Evolutionary conservation across 1,139 yeast species (phyloP), one percentile per base, ranked within the genome.

Genomic region (Kodamaea alishanica): DNA sequence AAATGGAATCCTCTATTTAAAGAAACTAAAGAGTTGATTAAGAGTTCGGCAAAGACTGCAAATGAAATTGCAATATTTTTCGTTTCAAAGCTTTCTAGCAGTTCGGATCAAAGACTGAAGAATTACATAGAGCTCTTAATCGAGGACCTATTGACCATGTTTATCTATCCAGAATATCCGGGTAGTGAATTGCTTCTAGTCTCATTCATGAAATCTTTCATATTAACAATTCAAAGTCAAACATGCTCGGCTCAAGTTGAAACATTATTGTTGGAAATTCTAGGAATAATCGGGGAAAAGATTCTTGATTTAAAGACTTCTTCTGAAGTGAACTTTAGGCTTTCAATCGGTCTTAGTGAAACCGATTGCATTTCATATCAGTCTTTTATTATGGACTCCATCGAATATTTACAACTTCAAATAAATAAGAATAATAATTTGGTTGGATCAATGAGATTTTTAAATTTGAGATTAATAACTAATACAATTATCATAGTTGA

Each of bases 151-250:
- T 44, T 78, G 6, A 48, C 52, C 0, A 59, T 83, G 39, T 50
- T 83, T 2, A 55, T 63, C 3, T 58, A 56, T 10, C 85, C 88
- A 0, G 82, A 79, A 41, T 84, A 83, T 77, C 69, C 86, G 0
- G 76, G 77, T 0, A 66, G 81, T 0, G 85, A 78, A 41, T 47
- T 66, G 0, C 45, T 82, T 12, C 55, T 81, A 5, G 55, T 58
- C 4, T 61, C 77, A 0, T 44, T 81, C 3, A 60, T 73, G 42
- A 65, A 62, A 35, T 61, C 70, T 4, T 51, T 78, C 12, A 50
- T 79, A 33, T 50, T 49, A n/a, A 54, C 65, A 0, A 54, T 72
- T 33, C 65, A 60, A 26, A 54, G 57, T 8, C 67, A 67, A 24
- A 54, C 56, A 12, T 54, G 63, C 33, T 35, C 70, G 4, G 56